Conservation (phyloP, 192 early-diverging fungal genomes). For the Gonapodya sp. region DNA sequence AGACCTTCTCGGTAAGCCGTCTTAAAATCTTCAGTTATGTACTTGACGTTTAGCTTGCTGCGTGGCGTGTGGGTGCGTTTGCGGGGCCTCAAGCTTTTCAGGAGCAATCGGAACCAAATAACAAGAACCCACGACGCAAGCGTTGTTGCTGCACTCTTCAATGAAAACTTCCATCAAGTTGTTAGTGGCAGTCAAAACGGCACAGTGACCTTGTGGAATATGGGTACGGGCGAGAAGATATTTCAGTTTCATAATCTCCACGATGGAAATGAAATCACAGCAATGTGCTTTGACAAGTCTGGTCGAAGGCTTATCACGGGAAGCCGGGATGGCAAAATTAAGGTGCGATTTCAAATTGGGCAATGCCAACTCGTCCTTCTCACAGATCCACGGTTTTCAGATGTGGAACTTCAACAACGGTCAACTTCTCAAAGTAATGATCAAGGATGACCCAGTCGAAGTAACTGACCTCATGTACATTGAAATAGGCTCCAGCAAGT, state of each 20-base stretch:
- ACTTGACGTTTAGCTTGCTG: no score
- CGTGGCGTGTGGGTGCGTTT: no score
- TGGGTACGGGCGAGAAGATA: conserved; percentile 38
- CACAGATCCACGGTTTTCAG: conserved; percentile 10
- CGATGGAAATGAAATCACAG: conserved; percentile 48
- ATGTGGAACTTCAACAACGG: conserved; percentile 69
- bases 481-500: conserved; percentile 50
- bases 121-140: conserved; percentile 36
- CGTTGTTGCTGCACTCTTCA: conserved; percentile 47
- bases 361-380: conserved; percentile 4
- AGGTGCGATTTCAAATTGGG: conserved; percentile 21
- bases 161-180: conserved; percentile 52
- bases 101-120: conserved; percentile 6
- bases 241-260: conserved; percentile 54
- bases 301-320: conserved; percentile 48
- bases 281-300: conserved; percentile 48
- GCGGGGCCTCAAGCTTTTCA: not conserved
- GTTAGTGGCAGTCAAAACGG: conserved; percentile 40
- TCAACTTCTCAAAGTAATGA: conserved; percentile 43
- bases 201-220: conserved; percentile 46
- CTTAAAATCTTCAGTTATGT: no score
- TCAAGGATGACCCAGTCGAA: conserved; percentile 34
- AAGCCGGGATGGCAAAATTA: conserved; percentile 43
- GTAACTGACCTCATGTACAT: conserved; percentile 43
- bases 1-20: conserved; percentile 46